Evolutionary conservation across 306 rosid species (phyloP).

Genomic region (Delonix regia): DNA sequence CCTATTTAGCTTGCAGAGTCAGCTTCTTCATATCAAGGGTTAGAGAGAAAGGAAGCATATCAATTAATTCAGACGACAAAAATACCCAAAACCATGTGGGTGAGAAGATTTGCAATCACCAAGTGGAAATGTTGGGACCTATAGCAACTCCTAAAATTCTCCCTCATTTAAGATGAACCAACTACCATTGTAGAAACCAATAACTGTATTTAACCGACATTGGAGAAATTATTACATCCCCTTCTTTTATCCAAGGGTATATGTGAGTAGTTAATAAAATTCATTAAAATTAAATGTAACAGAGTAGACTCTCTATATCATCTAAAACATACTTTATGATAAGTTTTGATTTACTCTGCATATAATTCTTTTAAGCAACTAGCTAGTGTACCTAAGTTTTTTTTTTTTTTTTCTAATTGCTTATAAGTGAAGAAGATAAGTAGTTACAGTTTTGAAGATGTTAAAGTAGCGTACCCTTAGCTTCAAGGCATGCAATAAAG

Average conservation of each 20-base stretch:
- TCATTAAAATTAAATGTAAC: background rate
- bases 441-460: background rate
- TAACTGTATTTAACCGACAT: background rate
- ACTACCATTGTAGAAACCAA: background rate
- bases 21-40: background rate
- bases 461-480: background rate
- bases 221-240: background rate
- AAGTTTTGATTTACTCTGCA: background rate
- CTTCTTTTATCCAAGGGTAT: background rate
- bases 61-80: constrained; percentile 25
- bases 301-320: background rate
- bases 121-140: constrained; percentile 7
- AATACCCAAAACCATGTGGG: constrained; percentile 24
- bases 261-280: background rate
- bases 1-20: background rate
- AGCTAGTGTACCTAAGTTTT: background rate
- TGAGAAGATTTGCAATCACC: background rate
- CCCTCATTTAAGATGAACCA: constrained; percentile 23
- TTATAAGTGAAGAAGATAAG: background rate
- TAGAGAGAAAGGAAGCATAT: background rate
- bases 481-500: background rate
- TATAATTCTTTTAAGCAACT: background rate
- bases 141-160: background rate
- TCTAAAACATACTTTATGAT: background rate
- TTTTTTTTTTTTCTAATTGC: background rate